phyloP scores from a whole-genome alignment of 208 protist genomes.

The Leptomonas seymouri region DNA sequence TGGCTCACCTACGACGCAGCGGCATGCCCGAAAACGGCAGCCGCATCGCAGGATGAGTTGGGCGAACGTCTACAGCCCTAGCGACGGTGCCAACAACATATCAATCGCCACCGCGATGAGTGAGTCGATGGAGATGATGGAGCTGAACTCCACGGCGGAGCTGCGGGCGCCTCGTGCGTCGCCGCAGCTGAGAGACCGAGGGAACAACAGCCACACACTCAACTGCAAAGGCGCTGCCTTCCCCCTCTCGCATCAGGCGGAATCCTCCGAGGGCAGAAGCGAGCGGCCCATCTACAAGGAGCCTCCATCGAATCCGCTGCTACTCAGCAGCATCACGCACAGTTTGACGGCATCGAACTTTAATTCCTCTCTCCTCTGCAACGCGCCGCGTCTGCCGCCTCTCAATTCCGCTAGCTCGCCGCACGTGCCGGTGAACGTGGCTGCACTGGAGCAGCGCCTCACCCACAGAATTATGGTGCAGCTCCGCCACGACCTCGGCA shows the following conservation, averaged over 20 bases:
- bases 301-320: not conserved
- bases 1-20: conserved; percentile 4
- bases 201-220: not conserved
- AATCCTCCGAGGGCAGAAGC: not conserved
- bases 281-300: conserved; percentile 4
- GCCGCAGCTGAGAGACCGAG: not conserved
- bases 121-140: conserved; percentile 9
- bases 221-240: not conserved
- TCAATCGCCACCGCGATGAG: not conserved
- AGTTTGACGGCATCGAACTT: conserved; percentile 4
- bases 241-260: not conserved
- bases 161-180: conserved; percentile 10
- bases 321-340: not conserved
- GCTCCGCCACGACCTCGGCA: conserved; percentile 40
- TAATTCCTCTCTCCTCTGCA: not conserved
- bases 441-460: conserved; percentile 34
- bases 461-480: conserved; percentile 46
- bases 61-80: not conserved
- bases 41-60: not conserved
- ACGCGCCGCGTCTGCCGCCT: conserved; percentile 3
- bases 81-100: not conserved
- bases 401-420: not conserved
- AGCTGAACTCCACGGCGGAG: conserved; percentile 12
- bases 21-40: not conserved
- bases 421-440: not conserved